phyloP scores from a whole-genome alignment of 1,139 yeast species.

The Yamadazyma diddensiae region DNA sequence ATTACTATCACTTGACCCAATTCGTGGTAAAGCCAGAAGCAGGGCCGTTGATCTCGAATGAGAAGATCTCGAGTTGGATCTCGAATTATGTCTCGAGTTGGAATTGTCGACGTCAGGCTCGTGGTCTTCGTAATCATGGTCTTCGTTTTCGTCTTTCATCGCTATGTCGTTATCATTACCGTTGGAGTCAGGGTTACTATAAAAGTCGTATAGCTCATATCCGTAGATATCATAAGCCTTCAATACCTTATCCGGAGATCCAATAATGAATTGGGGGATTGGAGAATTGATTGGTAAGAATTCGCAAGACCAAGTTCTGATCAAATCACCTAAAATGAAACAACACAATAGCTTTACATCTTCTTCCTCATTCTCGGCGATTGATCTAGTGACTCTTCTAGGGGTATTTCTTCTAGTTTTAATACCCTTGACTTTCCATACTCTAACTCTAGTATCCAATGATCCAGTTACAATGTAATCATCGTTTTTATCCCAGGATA shows the following conservation, averaged over 20 bases:
- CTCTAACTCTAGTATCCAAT: conserved; percentile 60
- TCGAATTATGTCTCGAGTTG: conserved; percentile 3
- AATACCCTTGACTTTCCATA: conserved; percentile 57
- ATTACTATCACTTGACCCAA: not conserved
- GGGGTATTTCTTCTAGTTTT: conserved; percentile 17
- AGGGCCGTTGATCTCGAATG: conserved; percentile 1
- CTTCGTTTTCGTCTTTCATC: conserved; percentile 16
- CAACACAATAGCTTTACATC: conserved; percentile 28
- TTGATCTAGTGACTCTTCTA: conserved; percentile 23
- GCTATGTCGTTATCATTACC: conserved; percentile 8
- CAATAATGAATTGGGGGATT: conserved; percentile 61
- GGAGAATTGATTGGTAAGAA: conserved; percentile 50
- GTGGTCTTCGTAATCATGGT: conserved; percentile 15
- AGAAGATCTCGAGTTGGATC: conserved; percentile 2
- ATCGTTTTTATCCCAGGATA: conserved; percentile 73
- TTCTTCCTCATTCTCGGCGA: conserved; percentile 5
- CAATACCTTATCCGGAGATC: conserved; percentile 76
- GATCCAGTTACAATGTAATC: conserved; percentile 65
- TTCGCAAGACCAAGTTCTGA: conserved; percentile 63
- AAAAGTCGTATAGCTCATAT: conserved; percentile 41
- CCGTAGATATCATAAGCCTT: conserved; percentile 56
- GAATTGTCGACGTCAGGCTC: conserved; percentile 35
- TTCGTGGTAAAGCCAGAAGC: conserved; percentile 1
- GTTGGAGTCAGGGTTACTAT: conserved; percentile 36
- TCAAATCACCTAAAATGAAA: conserved; percentile 40